Percentiles rank a stretch among this genome's conserved stretches.
Evolutionary conservation across 2,329 filamentous ascomycete genomes (phyloP).

Genomic region (Diaporthe capsici): DNA sequence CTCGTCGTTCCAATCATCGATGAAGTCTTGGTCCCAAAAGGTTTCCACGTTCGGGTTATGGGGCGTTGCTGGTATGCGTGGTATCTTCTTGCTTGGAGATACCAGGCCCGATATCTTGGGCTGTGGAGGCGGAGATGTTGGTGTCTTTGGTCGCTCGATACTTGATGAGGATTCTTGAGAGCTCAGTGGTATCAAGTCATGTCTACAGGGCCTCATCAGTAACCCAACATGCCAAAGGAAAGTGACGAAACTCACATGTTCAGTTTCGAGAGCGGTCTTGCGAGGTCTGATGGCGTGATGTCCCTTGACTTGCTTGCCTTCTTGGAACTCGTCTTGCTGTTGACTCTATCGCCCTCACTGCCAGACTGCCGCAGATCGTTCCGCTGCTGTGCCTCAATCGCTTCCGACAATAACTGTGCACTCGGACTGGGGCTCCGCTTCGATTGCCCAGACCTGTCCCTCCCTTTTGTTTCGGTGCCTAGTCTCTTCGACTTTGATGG

Average conservation of each 20-base stretch:
- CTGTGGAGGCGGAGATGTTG: slow-evolving; percentile 28
- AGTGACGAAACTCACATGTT: slow-evolving; percentile 20
- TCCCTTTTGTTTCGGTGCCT: background rate
- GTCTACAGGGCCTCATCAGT: slow-evolving; percentile 25
- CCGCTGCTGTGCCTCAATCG: slow-evolving; percentile 34
- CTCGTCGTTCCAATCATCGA: slow-evolving; percentile 76
- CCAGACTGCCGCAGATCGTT: background rate
- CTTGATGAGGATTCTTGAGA: slow-evolving; percentile 1
- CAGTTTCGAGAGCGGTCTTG: slow-evolving; percentile 11
- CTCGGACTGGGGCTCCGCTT: slow-evolving; percentile 37
- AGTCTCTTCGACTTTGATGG: slow-evolving; percentile 22
- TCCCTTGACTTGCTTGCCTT: background rate
- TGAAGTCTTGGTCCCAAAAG: slow-evolving; percentile 72
- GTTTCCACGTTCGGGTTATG: slow-evolving; percentile 67
- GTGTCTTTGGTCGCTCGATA: slow-evolving; percentile 35
- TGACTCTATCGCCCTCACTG: background rate
- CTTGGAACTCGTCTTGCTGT: background rate
- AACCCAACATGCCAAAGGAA: background rate
- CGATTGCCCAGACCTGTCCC: background rate
- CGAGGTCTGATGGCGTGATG: slow-evolving; percentile 1
- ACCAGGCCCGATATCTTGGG: slow-evolving; percentile 43
- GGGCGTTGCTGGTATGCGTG: slow-evolving; percentile 66
- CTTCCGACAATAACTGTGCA: slow-evolving; percentile 39
- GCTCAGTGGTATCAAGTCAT: background rate
- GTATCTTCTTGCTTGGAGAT: slow-evolving; percentile 52